phyloP scores from a whole-genome alignment of 495 filamentous ascomycete genomes.

The Hyaloscypha hepaticicola region DNA sequence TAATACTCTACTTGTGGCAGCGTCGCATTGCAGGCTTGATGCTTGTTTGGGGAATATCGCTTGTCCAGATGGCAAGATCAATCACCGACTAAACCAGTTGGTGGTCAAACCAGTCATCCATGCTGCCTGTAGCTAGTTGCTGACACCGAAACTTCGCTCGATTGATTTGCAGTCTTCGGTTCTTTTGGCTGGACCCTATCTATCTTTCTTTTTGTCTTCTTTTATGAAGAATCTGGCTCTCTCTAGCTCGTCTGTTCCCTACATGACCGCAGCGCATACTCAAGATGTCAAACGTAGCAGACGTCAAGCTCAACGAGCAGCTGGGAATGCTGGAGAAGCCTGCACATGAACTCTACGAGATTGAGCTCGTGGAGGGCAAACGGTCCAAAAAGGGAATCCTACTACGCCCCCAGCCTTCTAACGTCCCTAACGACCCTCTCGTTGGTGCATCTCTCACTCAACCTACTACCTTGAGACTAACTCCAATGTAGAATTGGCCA shows the following conservation, averaged over 20 bases:
- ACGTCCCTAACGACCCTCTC: conserved; percentile 67
- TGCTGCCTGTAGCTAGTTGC: no score
- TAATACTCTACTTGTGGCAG: no score
- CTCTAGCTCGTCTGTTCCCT: not conserved
- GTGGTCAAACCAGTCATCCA: no score
- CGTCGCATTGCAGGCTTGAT: not conserved
- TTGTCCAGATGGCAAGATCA: not conserved
- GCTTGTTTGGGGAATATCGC: not conserved
- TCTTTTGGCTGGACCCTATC: not conserved
- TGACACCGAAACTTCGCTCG: no score
- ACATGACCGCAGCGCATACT: conserved; percentile 1
- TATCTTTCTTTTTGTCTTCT: not conserved
- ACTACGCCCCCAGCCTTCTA: conserved; percentile 66
- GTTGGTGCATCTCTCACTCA: conserved; percentile 36
- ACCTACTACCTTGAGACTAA: not conserved
- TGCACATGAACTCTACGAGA: conserved; percentile 7
- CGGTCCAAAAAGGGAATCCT: conserved; percentile 35
- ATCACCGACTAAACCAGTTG: no score
- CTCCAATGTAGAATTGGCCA: conserved; percentile 71
- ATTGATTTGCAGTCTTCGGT: no score
- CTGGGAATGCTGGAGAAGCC: not conserved
- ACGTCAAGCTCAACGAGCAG: not conserved
- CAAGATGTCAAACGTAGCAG: conserved; percentile 11
- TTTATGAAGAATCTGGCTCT: not conserved
- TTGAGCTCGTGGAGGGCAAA: conserved; percentile 11